Evolutionary conservation across 2,329 filamentous ascomycete species (phyloP).

Genomic region (Monilinia aucupariae): DNA sequence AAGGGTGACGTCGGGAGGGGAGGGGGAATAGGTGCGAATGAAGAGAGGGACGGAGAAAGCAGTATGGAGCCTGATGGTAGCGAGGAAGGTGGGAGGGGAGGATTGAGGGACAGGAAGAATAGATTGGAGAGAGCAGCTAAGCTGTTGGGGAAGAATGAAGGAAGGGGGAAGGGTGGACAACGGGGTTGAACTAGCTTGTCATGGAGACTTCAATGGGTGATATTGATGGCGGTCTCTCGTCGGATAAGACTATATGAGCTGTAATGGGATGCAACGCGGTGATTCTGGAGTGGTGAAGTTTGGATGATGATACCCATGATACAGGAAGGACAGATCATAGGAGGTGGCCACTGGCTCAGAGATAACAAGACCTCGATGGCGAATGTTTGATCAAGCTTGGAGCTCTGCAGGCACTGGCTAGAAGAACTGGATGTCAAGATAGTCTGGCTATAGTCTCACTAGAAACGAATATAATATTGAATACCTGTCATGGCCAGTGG

Average conservation of each 20-base stretch:
- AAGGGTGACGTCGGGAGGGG: not conserved
- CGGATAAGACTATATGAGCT: not conserved
- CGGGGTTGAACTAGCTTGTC: not conserved
- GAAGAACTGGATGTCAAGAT: not conserved
- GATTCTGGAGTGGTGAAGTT: not conserved
- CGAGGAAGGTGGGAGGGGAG: not conserved
- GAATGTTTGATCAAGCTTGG: not conserved
- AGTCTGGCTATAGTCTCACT: not conserved
- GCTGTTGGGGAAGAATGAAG: conserved; percentile 2
- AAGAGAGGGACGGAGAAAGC: not conserved
- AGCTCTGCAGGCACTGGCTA: not conserved
- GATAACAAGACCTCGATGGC: not conserved
- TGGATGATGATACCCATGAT: not conserved
- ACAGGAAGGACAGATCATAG: not conserved
- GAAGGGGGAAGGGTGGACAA: not conserved
- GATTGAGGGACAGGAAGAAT: not conserved
- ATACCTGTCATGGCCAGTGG: not conserved
- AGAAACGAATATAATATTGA: not conserved
- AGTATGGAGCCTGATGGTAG: conserved; percentile 9
- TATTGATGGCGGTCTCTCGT: not conserved
- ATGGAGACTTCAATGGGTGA: not conserved
- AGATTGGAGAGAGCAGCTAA: conserved; percentile 8
- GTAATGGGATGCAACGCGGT: not conserved
- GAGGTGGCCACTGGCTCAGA: not conserved
- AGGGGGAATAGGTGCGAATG: not conserved